Conservation (phyloP, 2,329 filamentous ascomycete species). For the Trichoderma atrobrunneum region DNA sequence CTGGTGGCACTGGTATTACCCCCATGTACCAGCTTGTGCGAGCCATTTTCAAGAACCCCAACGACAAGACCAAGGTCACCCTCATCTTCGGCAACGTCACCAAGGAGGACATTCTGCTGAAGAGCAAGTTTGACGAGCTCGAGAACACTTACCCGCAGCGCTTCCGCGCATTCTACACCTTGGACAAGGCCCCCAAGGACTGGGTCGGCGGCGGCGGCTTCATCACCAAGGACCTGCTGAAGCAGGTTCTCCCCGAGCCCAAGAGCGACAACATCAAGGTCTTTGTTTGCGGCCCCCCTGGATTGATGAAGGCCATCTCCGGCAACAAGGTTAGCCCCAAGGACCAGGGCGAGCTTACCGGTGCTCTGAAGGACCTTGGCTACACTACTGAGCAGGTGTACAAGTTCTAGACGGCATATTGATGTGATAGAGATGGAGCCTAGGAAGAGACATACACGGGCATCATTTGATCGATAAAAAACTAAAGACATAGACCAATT, state of each 20-base stretch:
- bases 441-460: not conserved
- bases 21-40: conserved; percentile 96
- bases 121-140: conserved; percentile 77
- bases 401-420: conserved; percentile 66
- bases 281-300: conserved; percentile 92
- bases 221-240: conserved; percentile 87
- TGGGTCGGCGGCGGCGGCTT: conserved; percentile 77
- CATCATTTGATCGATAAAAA: conserved; percentile 11
- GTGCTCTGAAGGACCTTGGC: conserved; percentile 78
- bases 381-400: conserved; percentile 74
- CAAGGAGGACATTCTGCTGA: conserved; percentile 89
- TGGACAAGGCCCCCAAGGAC: conserved; percentile 77
- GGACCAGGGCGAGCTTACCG: conserved; percentile 88
- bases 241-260: conserved; percentile 91
- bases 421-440: not conserved
- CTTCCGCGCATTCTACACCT: conserved; percentile 91
- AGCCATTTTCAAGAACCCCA: conserved; percentile 91
- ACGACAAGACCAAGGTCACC: conserved; percentile 96
- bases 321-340: conserved; percentile 86
- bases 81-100: conserved; percentile 87
- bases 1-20: conserved; percentile 95
- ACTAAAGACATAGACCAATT: not conserved
- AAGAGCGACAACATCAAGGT: conserved; percentile 92
- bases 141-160: conserved; percentile 95
- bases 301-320: conserved; percentile 88